These are phyloP conservation scores for Westerdykella ornata DNA, from an alignment of 2,329 filamentous ascomycete species.

Conservation along the genomic window DNA sequence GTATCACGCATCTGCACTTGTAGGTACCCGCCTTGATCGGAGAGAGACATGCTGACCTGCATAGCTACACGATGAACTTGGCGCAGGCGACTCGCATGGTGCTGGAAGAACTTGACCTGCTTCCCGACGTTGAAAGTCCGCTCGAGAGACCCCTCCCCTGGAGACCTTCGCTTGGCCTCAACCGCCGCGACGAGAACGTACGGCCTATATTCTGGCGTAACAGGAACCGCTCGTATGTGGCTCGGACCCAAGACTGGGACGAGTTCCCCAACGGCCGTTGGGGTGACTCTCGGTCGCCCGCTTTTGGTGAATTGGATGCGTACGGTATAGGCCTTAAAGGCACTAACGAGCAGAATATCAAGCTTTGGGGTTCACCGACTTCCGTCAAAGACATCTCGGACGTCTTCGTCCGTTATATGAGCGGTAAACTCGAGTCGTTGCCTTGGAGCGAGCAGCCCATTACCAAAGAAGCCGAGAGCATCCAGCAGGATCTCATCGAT, in stretches of 20 bases:
- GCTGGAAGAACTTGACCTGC: slow-evolving; percentile 77
- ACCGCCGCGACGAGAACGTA: slow-evolving; percentile 86
- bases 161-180: slow-evolving; percentile 87
- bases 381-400: slow-evolving; percentile 72
- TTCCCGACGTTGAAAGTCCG: slow-evolving; percentile 69
- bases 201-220: slow-evolving; percentile 99
- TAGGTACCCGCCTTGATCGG: slow-evolving; percentile 30
- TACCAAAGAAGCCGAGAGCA: slow-evolving; percentile 70
- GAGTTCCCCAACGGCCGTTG: slow-evolving; percentile 98
- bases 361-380: slow-evolving; percentile 84
- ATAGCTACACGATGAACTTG: slow-evolving; percentile 92
- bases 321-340: slow-evolving; percentile 92
- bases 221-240: slow-evolving; percentile 89
- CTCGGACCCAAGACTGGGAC: slow-evolving; percentile 96
- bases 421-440: slow-evolving; percentile 70
- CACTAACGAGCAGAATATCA: slow-evolving; percentile 91
- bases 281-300: slow-evolving; percentile 94
- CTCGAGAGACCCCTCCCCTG: slow-evolving; percentile 88
- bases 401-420: slow-evolving; percentile 79
- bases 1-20: slow-evolving; percentile 87
- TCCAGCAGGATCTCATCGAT: slow-evolving; percentile 68
- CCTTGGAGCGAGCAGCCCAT: slow-evolving; percentile 94
- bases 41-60: slow-evolving; percentile 2
- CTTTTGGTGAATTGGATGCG: slow-evolving; percentile 89
- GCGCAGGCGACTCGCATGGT: slow-evolving; percentile 91